Evolutionary conservation across 768 basidiomycete species (phyloP).

Genomic region (Rhodotorula taiwanensis): DNA sequence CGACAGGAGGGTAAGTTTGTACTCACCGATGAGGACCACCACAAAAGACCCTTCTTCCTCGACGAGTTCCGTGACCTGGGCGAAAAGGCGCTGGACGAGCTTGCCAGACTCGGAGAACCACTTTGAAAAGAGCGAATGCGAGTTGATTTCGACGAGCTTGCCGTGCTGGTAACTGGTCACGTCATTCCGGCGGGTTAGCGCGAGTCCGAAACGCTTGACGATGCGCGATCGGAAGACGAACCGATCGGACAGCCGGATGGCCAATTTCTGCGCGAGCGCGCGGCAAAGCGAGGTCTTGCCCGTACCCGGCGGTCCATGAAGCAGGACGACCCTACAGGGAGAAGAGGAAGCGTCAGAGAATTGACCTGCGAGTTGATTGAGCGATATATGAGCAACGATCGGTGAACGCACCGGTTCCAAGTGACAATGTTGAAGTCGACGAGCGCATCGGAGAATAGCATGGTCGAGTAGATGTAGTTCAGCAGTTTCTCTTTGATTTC

Average conservation of each 20-base stretch:
- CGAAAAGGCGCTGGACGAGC: constrained; percentile 87
- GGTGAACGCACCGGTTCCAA: constrained; percentile 65
- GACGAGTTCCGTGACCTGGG: constrained; percentile 77
- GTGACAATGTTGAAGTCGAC: constrained; percentile 68
- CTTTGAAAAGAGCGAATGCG: constrained; percentile 93
- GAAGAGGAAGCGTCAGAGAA: neutral
- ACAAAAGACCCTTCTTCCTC: constrained; percentile 89
- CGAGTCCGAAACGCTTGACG: too few relatives aligned
- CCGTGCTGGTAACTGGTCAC: constrained; percentile 67
- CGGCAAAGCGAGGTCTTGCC: constrained; percentile 94
- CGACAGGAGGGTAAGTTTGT: neutral
- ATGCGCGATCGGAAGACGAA: too few relatives aligned
- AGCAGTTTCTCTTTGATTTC: constrained; percentile 79
- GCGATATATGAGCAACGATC: too few relatives aligned
- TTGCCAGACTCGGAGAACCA: constrained; percentile 99
- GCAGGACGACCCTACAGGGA: constrained; percentile 63
- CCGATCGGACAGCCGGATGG: constrained; percentile 81
- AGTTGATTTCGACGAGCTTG: constrained; percentile 91
- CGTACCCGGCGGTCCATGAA: constrained; percentile 92
- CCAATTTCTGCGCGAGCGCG: constrained; percentile 88
- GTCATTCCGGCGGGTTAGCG: neutral
- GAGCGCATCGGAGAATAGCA: constrained; percentile 71
- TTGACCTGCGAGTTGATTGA: too few relatives aligned
- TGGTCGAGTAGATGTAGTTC: constrained; percentile 84
- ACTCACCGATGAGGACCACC: constrained; percentile 79